Evolutionary conservation across 495 filamentous ascomycete genomes (phyloP), one percentile per base, ranked within the genome.

Genomic region (Friedmanniomyces endolithicus): DNA sequence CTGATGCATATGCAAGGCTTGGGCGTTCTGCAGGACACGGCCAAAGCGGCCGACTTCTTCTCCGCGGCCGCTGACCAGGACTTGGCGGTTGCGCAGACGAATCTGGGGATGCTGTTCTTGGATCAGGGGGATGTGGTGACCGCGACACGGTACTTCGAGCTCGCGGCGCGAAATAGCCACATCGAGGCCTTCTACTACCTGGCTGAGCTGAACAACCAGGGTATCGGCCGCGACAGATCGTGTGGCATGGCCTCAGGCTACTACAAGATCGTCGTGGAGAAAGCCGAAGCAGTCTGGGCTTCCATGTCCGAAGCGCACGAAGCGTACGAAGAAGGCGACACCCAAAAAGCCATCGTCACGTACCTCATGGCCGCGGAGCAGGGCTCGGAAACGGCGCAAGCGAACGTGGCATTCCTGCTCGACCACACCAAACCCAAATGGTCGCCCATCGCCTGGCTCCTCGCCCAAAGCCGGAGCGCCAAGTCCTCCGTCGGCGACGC

Each of bases 171-270:
- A 33, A 87, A 89, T 70, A 83, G 83, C 14, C 87, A 86, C 67
- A 87, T 97, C 58, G 92, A 97, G 68, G 85, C 92, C 0, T 90
- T 86, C 61, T 99, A 97, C 70, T 94, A 94, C 65, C 83, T 99
- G 2, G 92, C 88, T 0, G 92, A 97, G 68, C 78, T 96, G 67
- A 85, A 79, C 47, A 81, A 89, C 57, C 78, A 86, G 52, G 90
- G 88, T 0, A 73, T 94, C 48, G 88, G 85, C 16, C 74, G 86
- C 44, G 86, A 95, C 46, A 78, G 82, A 55, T 85, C 85, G 35
- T 99, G 92, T 65, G 77, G 72, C 22, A 71, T 87, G 48, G 92
- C 94, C 12, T 79, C 88, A 23, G 78, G 79, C 16, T 95, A 94
- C 65, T 99, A 96, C 73, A 99, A 99, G 73, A 85, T 82, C 62